Evolutionary conservation across 345 rosid species (phyloP).

Genomic region (Eucalyptus cloeziana): DNA sequence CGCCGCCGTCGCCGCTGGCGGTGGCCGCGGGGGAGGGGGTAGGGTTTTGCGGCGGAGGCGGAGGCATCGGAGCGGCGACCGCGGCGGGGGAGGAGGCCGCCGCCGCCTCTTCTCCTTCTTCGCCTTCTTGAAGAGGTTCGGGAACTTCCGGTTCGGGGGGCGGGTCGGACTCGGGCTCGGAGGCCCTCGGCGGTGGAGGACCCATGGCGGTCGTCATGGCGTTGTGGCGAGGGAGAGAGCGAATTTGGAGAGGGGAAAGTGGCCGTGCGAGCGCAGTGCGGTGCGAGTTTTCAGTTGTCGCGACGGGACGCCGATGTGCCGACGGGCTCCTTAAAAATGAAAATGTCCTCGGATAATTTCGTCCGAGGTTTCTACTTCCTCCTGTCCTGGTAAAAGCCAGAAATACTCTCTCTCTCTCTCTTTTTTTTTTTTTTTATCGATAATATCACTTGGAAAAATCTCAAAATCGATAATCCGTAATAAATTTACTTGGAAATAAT

Average conservation of each 20-base stretch:
- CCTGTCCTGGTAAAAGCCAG: background rate
- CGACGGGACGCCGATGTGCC: background rate
- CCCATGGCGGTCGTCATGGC: slow-evolving; percentile 19
- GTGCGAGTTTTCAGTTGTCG: background rate
- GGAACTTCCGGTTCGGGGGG: background rate
- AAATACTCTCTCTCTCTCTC: background rate
- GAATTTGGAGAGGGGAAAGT: background rate
- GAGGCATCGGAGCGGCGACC: slow-evolving; percentile 27
- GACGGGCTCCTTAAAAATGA: background rate
- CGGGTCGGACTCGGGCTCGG: background rate
- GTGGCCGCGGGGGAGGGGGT: background rate
- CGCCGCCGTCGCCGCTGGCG: background rate
- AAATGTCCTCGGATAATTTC: background rate
- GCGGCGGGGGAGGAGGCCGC: background rate
- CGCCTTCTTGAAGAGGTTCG: background rate
- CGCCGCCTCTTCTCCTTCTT: background rate
- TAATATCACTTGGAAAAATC: no score
- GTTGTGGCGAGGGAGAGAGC: background rate
- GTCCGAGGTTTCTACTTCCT: background rate
- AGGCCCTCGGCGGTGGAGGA: slow-evolving; percentile 11
- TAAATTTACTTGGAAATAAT: no score
- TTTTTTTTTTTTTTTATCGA: no score
- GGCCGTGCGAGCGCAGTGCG: background rate
- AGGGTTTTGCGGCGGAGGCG: slow-evolving; percentile 22
- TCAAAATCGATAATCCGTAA: accelerated